Evolutionary conservation across 2,329 filamentous ascomycete species (phyloP).

Genomic region (Colletotrichum liriopes): DNA sequence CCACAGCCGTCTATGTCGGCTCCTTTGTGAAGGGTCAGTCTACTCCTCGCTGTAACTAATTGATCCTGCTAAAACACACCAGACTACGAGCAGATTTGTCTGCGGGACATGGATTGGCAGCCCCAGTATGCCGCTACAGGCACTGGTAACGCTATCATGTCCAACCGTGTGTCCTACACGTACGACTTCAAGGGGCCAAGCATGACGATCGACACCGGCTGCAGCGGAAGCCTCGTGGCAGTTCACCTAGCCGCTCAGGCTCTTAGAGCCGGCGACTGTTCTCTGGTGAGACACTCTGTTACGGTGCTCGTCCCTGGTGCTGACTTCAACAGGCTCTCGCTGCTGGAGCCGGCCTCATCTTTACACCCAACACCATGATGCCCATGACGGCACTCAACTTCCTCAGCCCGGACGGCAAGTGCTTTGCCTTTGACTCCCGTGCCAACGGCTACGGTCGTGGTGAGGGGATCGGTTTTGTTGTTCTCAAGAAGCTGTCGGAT

Average conservation of each 20-base stretch:
- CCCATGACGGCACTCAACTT: constrained; percentile 70
- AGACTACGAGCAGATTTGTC: constrained; percentile 68
- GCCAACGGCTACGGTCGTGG: constrained; percentile 77
- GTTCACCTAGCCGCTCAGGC: constrained; percentile 69
- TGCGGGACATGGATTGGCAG: constrained; percentile 65
- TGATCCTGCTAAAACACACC: background rate
- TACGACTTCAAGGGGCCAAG: constrained; percentile 71
- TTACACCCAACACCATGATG: constrained; percentile 70
- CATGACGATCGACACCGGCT: constrained; percentile 73
- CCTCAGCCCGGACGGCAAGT: constrained; percentile 66
- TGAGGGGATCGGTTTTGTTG: constrained; percentile 73
- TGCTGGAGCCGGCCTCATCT: constrained; percentile 67
- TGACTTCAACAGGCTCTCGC: constrained; percentile 60
- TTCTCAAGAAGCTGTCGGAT: constrained; percentile 72
- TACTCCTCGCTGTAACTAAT: background rate
- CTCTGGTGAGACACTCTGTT: constrained; percentile 50
- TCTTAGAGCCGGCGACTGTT: constrained; percentile 61
- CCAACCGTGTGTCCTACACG: constrained; percentile 70
- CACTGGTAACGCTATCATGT: constrained; percentile 67
- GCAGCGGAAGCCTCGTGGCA: constrained; percentile 69
- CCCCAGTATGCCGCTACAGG: constrained; percentile 69
- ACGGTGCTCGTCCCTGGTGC: background rate
- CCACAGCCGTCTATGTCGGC: constrained; percentile 66
- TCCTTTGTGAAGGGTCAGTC: constrained; percentile 64
- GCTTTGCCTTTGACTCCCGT: constrained; percentile 69